These are phyloP conservation scores for Cutaneotrichosporon sp. DNA, from an alignment of 1,284 basidiomycete genomes.

Conservation along the genomic window DNA sequence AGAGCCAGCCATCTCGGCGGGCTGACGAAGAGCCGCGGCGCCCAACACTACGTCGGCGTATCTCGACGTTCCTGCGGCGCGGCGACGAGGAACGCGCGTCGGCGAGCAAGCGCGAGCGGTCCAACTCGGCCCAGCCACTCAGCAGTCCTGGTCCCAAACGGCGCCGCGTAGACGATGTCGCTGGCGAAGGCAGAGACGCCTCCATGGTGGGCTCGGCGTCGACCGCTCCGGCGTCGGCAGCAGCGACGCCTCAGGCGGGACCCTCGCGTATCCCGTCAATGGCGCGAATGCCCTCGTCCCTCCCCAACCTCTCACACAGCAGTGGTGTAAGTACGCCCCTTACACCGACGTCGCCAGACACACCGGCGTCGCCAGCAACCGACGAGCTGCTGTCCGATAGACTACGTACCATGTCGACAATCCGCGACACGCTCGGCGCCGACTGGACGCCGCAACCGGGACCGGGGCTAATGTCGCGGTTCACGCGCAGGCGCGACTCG, in stretches of 20 bases:
- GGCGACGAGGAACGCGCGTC: not conserved
- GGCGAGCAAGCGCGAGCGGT: slow-evolving; percentile 15
- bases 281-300: not conserved
- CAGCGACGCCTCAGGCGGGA: not conserved
- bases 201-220: not conserved
- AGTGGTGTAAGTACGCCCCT: not conserved
- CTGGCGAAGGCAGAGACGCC: not conserved
- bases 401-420: slow-evolving; percentile 28
- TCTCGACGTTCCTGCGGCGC: slow-evolving; percentile 7
- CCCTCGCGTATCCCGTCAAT: not conserved
- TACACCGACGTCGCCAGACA: not conserved
- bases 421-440: slow-evolving; percentile 26
- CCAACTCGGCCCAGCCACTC: slow-evolving; percentile 10
- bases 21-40: slow-evolving; percentile 3
- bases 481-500: slow-evolving; percentile 17
- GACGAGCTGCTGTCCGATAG: slow-evolving; percentile 34
- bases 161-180: slow-evolving; percentile 12
- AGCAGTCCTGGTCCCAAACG: slow-evolving; percentile 8
- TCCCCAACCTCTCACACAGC: slow-evolving; percentile 1
- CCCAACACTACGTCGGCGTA: slow-evolving; percentile 3
- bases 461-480: slow-evolving; percentile 15
- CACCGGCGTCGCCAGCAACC: slow-evolving; percentile 10
- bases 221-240: not conserved
- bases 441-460: slow-evolving; percentile 19
- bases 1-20: slow-evolving; percentile 21